phyloP scores from a whole-genome alignment of 2,329 filamentous ascomycete species.

The Grosmannia huntii region DNA sequence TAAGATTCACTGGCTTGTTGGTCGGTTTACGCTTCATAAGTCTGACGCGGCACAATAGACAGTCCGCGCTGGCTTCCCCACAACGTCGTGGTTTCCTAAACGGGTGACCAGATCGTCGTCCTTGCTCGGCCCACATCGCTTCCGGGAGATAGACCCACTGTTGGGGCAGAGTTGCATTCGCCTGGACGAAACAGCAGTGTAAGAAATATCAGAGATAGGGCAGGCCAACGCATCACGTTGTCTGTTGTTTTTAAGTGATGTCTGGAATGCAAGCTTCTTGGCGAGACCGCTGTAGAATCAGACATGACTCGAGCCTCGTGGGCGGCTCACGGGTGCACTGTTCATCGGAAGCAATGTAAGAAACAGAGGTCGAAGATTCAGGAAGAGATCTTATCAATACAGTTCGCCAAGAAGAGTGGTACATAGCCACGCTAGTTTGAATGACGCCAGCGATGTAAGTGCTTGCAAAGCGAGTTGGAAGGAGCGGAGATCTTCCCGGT shows the following conservation, averaged over 20 bases:
- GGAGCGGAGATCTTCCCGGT: not conserved
- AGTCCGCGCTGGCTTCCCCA: not conserved
- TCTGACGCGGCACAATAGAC: not conserved
- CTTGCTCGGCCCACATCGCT: not conserved
- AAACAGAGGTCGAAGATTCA: too few relatives aligned
- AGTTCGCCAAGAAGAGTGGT: too few relatives aligned
- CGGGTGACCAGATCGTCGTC: slow-evolving; percentile 1
- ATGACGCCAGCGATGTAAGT: too few relatives aligned
- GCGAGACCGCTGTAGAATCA: too few relatives aligned
- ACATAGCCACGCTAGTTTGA: too few relatives aligned
- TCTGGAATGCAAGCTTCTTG: too few relatives aligned
- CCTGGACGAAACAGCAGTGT: not conserved
- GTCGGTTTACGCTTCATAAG: too few relatives aligned
- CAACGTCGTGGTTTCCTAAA: not conserved
- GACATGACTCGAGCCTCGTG: too few relatives aligned
- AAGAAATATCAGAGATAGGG: not conserved
- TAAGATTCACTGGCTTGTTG: too few relatives aligned
- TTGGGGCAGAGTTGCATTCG: not conserved
- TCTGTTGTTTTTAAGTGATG: not conserved
- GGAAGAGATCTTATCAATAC: too few relatives aligned
- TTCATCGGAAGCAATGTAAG: too few relatives aligned
- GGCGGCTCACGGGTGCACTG: too few relatives aligned
- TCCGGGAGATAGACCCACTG: not conserved
- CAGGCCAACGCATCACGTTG: not conserved
- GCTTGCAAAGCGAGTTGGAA: not conserved